Percentiles rank a stretch among this genome's conserved stretches.
phyloP scores from a whole-genome alignment of 352 stramenopile genomes.

The Stramenopiles sp. region DNA sequence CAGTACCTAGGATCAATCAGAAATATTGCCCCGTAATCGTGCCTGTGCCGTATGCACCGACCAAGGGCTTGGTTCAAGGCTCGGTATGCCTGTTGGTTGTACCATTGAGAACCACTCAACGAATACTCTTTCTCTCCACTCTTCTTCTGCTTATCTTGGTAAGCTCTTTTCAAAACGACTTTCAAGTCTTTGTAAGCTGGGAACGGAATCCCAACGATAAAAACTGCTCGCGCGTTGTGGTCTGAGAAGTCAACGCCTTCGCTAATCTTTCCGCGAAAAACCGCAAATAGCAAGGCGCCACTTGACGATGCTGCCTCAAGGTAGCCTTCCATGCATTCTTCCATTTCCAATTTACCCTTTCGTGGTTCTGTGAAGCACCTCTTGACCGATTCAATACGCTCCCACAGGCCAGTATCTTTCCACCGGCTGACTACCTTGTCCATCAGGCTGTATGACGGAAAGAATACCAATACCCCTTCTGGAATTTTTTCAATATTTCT shows the following conservation, averaged over 20 bases:
- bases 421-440: conserved; percentile 53
- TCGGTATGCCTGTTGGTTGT: conserved; percentile 87
- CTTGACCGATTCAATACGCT: neutral
- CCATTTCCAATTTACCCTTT: neutral
- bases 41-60: conserved; percentile 89
- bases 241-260: conserved; percentile 98
- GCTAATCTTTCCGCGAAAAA: conserved; percentile 37
- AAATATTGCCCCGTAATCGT: conserved; percentile 93
- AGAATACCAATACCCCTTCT: conserved; percentile 94
- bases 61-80: conserved; percentile 98
- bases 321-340: neutral
- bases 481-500: conserved; percentile 78
- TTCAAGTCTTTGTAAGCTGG: conserved; percentile 85
- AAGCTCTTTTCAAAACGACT: conserved; percentile 89
- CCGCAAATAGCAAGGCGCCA: neutral
- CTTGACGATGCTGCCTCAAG: neutral
- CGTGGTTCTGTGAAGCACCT: neutral
- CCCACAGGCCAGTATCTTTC: conserved; percentile 32
- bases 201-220: conserved; percentile 98
- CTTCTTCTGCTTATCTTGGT: conserved; percentile 51
- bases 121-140: conserved; percentile 21
- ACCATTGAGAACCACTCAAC: conserved; percentile 87
- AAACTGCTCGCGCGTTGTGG: conserved; percentile 81
- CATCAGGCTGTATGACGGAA: conserved; percentile 94
- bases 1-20: no score